phyloP scores from a whole-genome alignment of 805 yeast genomes.

The Yamadazyma philogaea region DNA sequence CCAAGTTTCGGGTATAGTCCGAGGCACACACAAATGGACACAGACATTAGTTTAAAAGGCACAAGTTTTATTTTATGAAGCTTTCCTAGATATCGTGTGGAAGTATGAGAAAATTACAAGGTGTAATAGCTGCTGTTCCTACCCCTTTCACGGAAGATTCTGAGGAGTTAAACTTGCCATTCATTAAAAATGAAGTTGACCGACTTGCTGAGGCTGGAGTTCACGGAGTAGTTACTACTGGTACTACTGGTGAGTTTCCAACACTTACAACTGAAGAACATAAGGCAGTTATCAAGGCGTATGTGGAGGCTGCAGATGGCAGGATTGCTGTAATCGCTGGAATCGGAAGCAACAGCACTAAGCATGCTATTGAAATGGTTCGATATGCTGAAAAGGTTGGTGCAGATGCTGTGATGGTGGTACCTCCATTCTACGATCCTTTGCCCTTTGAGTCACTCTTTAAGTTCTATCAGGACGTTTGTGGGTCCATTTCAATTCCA shows the following conservation, averaged over 20 bases:
- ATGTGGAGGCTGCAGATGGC: conserved; percentile 15
- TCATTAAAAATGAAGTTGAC: conserved; percentile 13
- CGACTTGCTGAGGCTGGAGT: conserved; percentile 14
- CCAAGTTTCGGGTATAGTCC: neutral
- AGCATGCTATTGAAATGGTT: conserved; percentile 14
- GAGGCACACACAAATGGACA: neutral
- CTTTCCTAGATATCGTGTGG: neutral
- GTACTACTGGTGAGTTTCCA: conserved; percentile 18
- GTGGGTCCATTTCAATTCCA: conserved; percentile 15
- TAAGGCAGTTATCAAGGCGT: conserved; percentile 14
- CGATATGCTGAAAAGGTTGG: conserved; percentile 14
- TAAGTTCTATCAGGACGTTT: conserved; percentile 13
- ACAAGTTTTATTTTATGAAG: neutral
- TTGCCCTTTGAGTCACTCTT: conserved; percentile 13
- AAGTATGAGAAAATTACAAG: conserved; percentile 14
- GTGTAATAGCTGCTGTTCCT: conserved; percentile 16
- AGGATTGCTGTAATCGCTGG: conserved; percentile 16
- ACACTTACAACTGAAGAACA: conserved; percentile 15
- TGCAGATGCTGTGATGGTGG: conserved; percentile 16
- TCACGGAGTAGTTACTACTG: conserved; percentile 15
- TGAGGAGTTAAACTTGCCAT: conserved; percentile 8
- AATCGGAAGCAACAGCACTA: conserved; percentile 15
- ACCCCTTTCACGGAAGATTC: conserved; percentile 14
- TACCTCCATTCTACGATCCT: conserved; percentile 16
- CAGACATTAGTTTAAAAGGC: neutral